A percentile compares a stretch with the other conserved stretches of the same genome.
Evolutionary conservation across 495 filamentous ascomycete species (phyloP).

Genomic region (Aspergillus steynii): DNA sequence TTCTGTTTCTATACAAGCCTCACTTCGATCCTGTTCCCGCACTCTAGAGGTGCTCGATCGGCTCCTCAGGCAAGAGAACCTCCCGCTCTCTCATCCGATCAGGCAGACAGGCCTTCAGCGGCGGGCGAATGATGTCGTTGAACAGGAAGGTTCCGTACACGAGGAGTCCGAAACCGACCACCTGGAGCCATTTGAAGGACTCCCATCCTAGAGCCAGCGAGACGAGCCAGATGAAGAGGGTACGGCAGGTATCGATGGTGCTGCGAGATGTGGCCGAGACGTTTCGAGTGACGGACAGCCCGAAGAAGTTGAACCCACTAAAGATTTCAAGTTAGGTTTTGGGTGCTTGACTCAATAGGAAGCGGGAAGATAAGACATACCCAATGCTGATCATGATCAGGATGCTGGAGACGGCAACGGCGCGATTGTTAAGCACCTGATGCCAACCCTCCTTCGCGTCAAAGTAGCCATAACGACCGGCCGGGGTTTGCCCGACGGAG

Average conservation of each 20-base stretch:
- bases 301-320: constrained; percentile 98
- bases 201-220: constrained; percentile 95
- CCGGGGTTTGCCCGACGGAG: constrained; percentile 68
- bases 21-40: not conserved
- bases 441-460: constrained; percentile 82
- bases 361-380: constrained; percentile 49
- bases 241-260: constrained; percentile 96
- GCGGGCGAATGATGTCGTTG: constrained; percentile 87
- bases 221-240: constrained; percentile 97
- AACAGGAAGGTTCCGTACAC: constrained; percentile 98
- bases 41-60: constrained; percentile 71
- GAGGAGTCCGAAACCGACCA: constrained; percentile 80
- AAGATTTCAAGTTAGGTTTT: constrained; percentile 7
- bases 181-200: constrained; percentile 96
- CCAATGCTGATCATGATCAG: constrained; percentile 97
- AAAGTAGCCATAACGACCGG: constrained; percentile 80
- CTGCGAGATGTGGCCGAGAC: constrained; percentile 90
- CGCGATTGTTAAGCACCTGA: constrained; percentile 68
- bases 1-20: not conserved
- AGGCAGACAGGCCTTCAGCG: constrained; percentile 61
- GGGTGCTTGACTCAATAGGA: constrained; percentile 1
- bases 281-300: constrained; percentile 82
- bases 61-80: constrained; percentile 79
- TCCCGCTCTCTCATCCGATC: constrained; percentile 38
- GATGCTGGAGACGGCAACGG: constrained; percentile 71